Base-by-base conservation (phyloP, 495 filamentous ascomycete species). In the Daldinia loculata region DNA sequence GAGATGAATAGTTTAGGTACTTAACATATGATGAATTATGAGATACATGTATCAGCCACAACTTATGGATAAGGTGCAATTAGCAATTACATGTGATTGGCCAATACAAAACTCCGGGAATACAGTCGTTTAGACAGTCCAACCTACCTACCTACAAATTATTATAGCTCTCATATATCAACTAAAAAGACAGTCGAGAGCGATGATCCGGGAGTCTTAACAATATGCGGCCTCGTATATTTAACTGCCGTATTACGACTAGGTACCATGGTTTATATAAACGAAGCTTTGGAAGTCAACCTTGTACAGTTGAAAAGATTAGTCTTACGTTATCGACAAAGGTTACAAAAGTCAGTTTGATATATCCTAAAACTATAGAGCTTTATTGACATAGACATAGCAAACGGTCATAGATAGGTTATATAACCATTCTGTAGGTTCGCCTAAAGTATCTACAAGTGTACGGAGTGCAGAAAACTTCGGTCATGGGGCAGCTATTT, bases 401-500 rank as follows among this genome's bases (percentile, higher is more conserved):
- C 27, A 27, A 62, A 29, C 39, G 1, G 70, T 62, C 26, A 32
- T 72, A 61, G 51, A 65, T 12, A 39, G 55, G 53, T 65, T 72
- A 19, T 58, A 39, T 8, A 48, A 7, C 5, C 56, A 69, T 45
- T 41, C 61, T 43, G 6, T 51, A 9, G 6, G 12, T 24, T 58
- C 41, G 9, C 19, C 64, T n/a, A 56, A 38, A n/a, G 38, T 17
- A 30, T 30, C 38, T 45, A 11, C 12, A 48, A 9, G 36, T 53
- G n/a, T 7, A 43, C 22, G 4, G 9, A 26, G 34, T 41, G 43
- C 2, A 12, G 41, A 63, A 30, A 14, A 39, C 59, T 14, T 22
- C 4, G 32, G 60, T 41, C 15, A 76, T 66, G 77, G 66, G 24
- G 76, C 73, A 3, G 77, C 82, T 27, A 66, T 84, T 6, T 69